These are phyloP conservation scores for Thecaphora thlaspeos DNA, from an alignment of 1,284 basidiomycete genomes.

Conservation along the genomic window DNA sequence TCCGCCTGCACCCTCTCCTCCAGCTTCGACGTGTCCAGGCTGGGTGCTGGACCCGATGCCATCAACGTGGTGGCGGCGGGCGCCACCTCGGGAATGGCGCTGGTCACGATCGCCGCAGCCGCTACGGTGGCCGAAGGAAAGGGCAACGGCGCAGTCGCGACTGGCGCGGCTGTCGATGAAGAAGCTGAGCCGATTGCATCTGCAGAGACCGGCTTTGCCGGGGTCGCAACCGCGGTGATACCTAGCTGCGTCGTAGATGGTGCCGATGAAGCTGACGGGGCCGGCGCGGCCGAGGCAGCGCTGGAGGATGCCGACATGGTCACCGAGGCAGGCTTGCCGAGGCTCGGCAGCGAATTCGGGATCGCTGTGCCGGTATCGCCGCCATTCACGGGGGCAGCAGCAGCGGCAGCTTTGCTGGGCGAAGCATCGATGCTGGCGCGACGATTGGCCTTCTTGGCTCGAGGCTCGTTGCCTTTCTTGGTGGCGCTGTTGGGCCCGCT, in stretches of 20 bases:
- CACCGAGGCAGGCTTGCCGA: no score
- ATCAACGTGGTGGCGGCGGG: not conserved
- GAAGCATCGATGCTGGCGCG: constrained; percentile 20
- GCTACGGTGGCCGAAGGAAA: not conserved
- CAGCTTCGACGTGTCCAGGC: not conserved
- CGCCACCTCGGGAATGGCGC: not conserved
- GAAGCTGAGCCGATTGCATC: no score
- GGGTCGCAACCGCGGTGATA: constrained; percentile 1
- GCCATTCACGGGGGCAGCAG: constrained; percentile 1
- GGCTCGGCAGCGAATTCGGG: no score
- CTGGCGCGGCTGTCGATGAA: not conserved
- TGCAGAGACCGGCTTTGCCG: no score
- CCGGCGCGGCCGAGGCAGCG: not conserved
- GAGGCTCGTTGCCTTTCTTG: constrained; percentile 7
- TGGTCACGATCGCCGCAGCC: not conserved
- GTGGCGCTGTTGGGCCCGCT: constrained; percentile 15
- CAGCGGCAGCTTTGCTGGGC: constrained; percentile 14
- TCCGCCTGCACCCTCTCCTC: constrained; percentile 13
- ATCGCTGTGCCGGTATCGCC: no score
- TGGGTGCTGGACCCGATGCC: not conserved
- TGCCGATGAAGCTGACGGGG: no score
- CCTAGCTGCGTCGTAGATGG: no score
- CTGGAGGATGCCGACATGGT: no score
- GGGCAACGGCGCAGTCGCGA: not conserved
- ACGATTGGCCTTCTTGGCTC: constrained; percentile 10